Conservation (phyloP, 352 stramenopile genomes). For the Phytophthora litchii region DNA sequence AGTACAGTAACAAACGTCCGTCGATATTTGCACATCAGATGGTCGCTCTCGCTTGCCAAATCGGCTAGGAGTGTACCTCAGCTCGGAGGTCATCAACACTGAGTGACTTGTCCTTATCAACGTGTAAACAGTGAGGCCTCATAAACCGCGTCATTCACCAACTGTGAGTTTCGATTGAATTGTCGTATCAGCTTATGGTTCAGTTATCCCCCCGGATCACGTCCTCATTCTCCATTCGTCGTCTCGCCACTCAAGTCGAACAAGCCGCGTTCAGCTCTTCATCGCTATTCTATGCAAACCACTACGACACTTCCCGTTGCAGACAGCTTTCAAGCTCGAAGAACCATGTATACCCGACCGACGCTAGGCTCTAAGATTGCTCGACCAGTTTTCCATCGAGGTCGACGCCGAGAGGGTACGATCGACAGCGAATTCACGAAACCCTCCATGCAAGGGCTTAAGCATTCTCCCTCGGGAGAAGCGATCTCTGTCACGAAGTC, state of each 20-base stretch:
- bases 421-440: background rate
- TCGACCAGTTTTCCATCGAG: conserved; percentile 18
- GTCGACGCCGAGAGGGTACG: background rate
- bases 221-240: conserved; percentile 16
- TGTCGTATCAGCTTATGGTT: background rate
- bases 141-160: background rate
- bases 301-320: background rate
- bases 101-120: background rate
- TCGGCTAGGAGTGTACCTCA: background rate
- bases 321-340: conserved; percentile 1
- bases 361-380: conserved; percentile 16
- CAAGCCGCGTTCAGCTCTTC: background rate
- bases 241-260: background rate
- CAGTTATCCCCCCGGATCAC: conserved; percentile 1
- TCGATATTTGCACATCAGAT: background rate
- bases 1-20: background rate
- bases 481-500: background rate
- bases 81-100: conserved; percentile 1
- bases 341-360: conserved; percentile 1
- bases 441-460: background rate
- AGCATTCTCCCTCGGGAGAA: background rate
- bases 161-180: too few relatives aligned
- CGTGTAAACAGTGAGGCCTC: conserved; percentile 7
- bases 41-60: background rate
- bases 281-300: conserved; percentile 7